A percentile compares a stretch with the other conserved stretches of the same genome.
Conservation (phyloP, 2,329 filamentous ascomycete species). For the Aspergillus sergii region DNA sequence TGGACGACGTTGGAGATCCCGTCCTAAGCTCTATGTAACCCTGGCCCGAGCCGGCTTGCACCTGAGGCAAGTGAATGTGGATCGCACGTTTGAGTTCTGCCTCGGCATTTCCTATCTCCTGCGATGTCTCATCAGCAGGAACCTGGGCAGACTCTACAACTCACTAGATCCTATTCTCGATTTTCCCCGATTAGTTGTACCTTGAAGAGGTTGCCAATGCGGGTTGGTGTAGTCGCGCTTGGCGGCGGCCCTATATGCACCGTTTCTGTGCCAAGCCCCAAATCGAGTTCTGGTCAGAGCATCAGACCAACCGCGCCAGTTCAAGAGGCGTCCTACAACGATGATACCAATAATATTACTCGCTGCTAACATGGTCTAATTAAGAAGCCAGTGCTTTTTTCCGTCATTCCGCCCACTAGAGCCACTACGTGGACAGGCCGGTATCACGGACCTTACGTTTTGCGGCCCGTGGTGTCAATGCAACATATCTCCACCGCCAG, state of each 20-base stretch:
- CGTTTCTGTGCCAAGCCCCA: neutral
- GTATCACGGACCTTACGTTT: neutral
- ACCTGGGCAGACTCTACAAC: too few relatives aligned
- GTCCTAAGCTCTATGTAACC: neutral
- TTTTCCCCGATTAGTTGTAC: too few relatives aligned
- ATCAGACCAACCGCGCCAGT: neutral
- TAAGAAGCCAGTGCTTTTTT: accelerated
- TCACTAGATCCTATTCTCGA: neutral
- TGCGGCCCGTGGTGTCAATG: neutral
- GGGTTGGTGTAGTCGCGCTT: neutral
- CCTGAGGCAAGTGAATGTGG: neutral
- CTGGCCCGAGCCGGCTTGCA: neutral
- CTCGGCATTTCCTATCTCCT: neutral
- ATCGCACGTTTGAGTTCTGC: neutral
- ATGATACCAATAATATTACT: neutral
- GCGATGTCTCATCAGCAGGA: neutral
- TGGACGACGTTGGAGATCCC: too few relatives aligned
- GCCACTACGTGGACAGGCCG: accelerated
- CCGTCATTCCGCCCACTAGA: neutral
- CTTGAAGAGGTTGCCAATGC: neutral
- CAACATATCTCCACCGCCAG: neutral
- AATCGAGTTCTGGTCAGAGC: neutral
- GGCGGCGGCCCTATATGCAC: neutral
- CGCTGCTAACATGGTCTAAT: neutral
- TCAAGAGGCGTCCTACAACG: neutral